Percentiles rank a stretch among this genome's conserved stretches.
phyloP scores from a whole-genome alignment of 169 alveolate species.

The Fabrea salina region DNA sequence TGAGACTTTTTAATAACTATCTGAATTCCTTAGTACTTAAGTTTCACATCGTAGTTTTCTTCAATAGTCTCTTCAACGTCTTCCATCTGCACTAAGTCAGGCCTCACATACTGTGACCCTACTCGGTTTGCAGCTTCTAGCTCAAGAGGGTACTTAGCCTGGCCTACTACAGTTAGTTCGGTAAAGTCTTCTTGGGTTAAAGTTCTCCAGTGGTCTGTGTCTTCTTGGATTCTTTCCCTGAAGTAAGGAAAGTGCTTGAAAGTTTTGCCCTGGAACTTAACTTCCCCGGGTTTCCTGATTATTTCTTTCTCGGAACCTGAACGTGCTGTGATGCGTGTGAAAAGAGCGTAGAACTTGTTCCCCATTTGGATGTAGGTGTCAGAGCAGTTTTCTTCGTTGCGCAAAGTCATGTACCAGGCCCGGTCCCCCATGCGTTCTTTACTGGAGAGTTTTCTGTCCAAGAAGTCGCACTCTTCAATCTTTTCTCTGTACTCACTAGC shows the following conservation, averaged over 20 bases:
- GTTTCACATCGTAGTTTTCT: constrained; percentile 5
- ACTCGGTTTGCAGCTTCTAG: neutral
- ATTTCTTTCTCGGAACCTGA: neutral
- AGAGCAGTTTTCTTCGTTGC: neutral
- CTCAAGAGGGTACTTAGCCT: neutral
- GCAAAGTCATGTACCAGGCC: constrained; percentile 23
- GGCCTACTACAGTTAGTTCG: neutral
- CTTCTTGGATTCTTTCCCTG: neutral
- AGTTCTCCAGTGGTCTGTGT: neutral
- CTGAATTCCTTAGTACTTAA: neutral
- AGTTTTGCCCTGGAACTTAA: neutral
- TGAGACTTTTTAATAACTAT: constrained; percentile 37
- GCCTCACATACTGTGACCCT: neutral
- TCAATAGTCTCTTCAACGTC: neutral
- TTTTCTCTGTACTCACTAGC: neutral
- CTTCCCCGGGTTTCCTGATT: neutral
- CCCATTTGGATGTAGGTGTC: constrained; percentile 15
- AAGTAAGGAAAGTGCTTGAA: neutral
- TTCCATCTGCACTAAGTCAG: neutral
- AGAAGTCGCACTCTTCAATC: neutral
- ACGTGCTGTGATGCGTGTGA: neutral
- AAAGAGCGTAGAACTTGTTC: neutral
- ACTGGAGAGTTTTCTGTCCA: neutral
- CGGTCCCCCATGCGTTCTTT: neutral
- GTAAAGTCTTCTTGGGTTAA: neutral